Base-by-base conservation (phyloP, 331 rosid genomes). In the Rhamnella rubrinervis region DNA sequence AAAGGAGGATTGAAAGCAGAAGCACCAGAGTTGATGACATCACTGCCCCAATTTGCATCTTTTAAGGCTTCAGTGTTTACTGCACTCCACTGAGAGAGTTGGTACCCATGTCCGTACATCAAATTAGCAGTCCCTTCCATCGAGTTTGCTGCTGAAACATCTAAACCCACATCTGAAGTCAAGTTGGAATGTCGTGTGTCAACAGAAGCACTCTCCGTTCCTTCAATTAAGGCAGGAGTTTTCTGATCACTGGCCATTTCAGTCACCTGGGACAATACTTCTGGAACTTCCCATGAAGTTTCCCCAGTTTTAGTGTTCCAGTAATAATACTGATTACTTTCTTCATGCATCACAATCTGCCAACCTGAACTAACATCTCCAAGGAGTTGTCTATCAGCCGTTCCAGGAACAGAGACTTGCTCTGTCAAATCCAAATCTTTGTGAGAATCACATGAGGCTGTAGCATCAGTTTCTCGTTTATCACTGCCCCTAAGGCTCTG, bases 261-360 rank as follows among this genome's bases (percentile, higher is more conserved):
- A 73, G 85, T 76, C 39, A 73, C 81, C 79, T 72, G 89, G 65
- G 77, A 79, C 81, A 87, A 78, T 72, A 77, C 89, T 67, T 80
- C 92, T 14, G 99, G 99, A 37, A 86, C 80, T 74, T 85, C 96
- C 99, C 99, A 95, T 37, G 99, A 95, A 46, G 99, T 95, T 83
- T 91, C 99, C 44, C 99, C 99, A 17, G 97, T 91, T 78, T 77
- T 91, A 67, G 78, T 77, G 71, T 95, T 95, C 99, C 99, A 95
- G 86, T 95, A 95, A 80, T 89, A 95, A 73, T 82, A 91, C 52
- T 69, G 82, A 63, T 83, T 85, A 77, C 93, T 91, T 83, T 89
- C 99, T 74, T 91, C 97, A 55, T 95, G 99, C 96, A 89, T 80
- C 70, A 95, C 97, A 68, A 89, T 84, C 87, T 88, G 88, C 99